Percentiles rank a stretch among this genome's conserved stretches.
These are phyloP conservation scores for Aspergillus candidus DNA, from an alignment of 2,329 filamentous ascomycete species.

Conservation along the genomic window DNA sequence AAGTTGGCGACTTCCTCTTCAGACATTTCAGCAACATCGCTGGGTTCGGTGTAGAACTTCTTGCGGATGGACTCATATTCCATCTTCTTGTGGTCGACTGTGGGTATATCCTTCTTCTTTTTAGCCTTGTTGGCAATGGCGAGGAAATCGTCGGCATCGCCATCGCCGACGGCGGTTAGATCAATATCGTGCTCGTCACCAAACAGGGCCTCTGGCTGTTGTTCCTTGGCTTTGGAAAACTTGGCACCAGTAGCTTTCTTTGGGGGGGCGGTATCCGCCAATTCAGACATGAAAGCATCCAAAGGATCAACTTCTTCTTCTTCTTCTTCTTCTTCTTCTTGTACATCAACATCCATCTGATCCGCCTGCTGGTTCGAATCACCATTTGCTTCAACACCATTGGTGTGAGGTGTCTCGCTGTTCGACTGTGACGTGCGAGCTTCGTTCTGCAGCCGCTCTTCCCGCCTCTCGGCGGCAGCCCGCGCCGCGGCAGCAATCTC, in stretches of 20 bases:
- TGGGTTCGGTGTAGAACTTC: conserved; percentile 89
- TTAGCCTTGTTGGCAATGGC: conserved; percentile 59
- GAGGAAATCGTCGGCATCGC: conserved; percentile 58
- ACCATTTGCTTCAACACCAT: conserved; percentile 46
- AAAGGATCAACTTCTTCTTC: conserved; percentile 74
- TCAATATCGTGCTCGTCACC: conserved; percentile 72
- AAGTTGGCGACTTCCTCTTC: conserved; percentile 77
- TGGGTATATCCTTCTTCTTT: conserved; percentile 95
- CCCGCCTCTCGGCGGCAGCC: conserved; percentile 77
- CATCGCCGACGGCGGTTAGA: conserved; percentile 55
- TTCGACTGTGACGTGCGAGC: conserved; percentile 28
- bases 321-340: conserved; percentile 48
- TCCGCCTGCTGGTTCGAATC: conserved; percentile 31
- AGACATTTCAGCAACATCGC: conserved; percentile 74
- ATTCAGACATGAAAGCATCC: conserved; percentile 90
- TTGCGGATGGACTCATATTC: conserved; percentile 82
- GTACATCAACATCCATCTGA: conserved; percentile 34
- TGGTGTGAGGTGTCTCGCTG: conserved; percentile 39
- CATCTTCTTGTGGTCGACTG: conserved; percentile 78
- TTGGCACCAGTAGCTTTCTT: conserved; percentile 33
- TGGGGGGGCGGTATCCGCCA: conserved; percentile 47
- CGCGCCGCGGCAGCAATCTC: conserved; percentile 79
- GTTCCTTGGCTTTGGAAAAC: conserved; percentile 45
- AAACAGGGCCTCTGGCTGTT: conserved; percentile 79
- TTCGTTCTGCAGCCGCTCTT: conserved; percentile 54